Conservation (phyloP, 106 monocot genomes). For the Chionographis japonica region DNA sequence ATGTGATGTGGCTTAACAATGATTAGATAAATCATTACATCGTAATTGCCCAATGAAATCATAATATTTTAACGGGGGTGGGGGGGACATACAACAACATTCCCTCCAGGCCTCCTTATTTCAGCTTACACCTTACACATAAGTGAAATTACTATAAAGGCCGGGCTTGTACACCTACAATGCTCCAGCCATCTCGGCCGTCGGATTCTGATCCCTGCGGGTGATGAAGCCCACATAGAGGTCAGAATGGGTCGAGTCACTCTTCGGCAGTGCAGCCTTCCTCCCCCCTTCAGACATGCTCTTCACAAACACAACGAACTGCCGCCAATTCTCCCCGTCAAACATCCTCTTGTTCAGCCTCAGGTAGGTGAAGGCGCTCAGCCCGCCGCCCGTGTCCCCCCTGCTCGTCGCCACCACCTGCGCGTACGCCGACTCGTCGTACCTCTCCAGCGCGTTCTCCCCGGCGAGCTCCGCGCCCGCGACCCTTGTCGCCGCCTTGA, state of each 20-base stretch:
- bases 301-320: slow-evolving; percentile 53
- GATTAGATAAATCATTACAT: too few species aligned
- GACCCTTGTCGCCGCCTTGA: slow-evolving; percentile 26
- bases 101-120: too few species aligned
- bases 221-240: slow-evolving; percentile 37
- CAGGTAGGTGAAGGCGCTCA: slow-evolving; percentile 77
- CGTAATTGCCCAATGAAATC: too few species aligned
- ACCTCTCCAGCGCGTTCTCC: slow-evolving; percentile 79
- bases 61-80: too few species aligned
- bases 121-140: too few species aligned
- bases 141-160: too few species aligned
- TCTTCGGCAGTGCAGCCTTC: slow-evolving; percentile 11
- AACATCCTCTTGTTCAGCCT: slow-evolving; percentile 73
- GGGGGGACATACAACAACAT: too few species aligned
- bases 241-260: slow-evolving; percentile 32
- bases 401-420: slow-evolving; percentile 49
- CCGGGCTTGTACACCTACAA: not conserved
- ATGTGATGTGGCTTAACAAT: too few species aligned
- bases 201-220: slow-evolving; percentile 4
- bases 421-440: slow-evolving; percentile 54
- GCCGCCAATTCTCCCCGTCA: slow-evolving; percentile 56
- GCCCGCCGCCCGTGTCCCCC: slow-evolving; percentile 11
- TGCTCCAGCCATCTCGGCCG: slow-evolving; percentile 7
- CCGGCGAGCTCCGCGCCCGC: slow-evolving; percentile 58
- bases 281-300: slow-evolving; percentile 39